phyloP scores from a whole-genome alignment of 768 basidiomycete genomes.

The Pleurotus ostreatus region DNA sequence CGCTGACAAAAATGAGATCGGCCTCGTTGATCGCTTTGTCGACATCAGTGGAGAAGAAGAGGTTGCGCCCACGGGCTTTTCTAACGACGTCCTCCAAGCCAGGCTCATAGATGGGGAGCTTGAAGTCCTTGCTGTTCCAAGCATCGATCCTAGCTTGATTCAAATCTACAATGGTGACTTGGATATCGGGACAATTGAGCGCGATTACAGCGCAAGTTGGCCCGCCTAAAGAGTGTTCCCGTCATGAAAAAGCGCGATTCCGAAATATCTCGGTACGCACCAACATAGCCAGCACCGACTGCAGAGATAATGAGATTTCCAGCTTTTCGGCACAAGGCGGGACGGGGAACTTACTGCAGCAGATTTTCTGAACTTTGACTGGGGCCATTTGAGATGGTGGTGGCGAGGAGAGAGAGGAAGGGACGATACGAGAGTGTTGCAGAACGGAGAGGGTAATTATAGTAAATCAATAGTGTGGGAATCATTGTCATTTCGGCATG shows the following conservation, averaged over 20 bases:
- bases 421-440: background rate
- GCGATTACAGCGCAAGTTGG: constrained; percentile 96
- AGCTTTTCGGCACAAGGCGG: background rate
- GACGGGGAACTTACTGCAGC: constrained; percentile 57
- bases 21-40: constrained; percentile 92
- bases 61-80: constrained; percentile 84
- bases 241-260: background rate
- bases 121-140: constrained; percentile 87
- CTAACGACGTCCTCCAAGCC: constrained; percentile 91
- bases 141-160: constrained; percentile 93
- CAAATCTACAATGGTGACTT: constrained; percentile 96
- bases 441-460: background rate
- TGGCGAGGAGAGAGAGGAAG: constrained; percentile 7
- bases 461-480: constrained; percentile 5
- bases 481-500: constrained; percentile 7
- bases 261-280: constrained; percentile 37
- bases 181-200: constrained; percentile 87
- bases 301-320: constrained; percentile 8
- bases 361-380: constrained; percentile 56
- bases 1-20: constrained; percentile 96
- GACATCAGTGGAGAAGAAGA: constrained; percentile 96
- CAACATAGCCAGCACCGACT: constrained; percentile 94
- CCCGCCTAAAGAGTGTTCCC: constrained; percentile 53
- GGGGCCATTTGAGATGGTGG: constrained; percentile 15
- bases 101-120: constrained; percentile 95